Evolutionary conservation across 2,329 filamentous ascomycete genomes (phyloP), one percentile per base, ranked within the genome.

Genomic region (Bretziella fagacearum): DNA sequence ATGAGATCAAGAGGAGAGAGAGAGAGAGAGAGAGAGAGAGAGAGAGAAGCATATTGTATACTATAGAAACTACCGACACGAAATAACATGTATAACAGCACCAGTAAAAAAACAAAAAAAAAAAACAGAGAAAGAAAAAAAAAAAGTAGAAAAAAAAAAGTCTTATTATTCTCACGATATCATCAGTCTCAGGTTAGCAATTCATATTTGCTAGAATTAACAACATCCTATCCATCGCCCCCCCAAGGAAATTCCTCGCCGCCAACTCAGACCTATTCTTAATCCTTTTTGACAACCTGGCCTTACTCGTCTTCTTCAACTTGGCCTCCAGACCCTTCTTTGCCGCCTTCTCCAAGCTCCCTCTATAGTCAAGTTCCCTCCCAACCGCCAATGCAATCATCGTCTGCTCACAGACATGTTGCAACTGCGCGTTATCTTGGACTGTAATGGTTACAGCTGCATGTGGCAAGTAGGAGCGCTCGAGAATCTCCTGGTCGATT

Each of bases 351-450:
- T 25, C 11, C 23, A 51, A 26, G 7, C 23, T 23, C 17, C 41
- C 29, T 5, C 41, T 35, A 13, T 27, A 18, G 15, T 18, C 17
- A 17, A 48, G 22, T 2, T 17, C 22, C 11, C 11, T 17, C 6
- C 29, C 41, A 3, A 43, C 11, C 11, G 40, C 44, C 3, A 48
- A 41, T 5, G 44, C 44, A n/a, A 50, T 43, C 3, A 50, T 36
- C 10, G 40, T 33, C 27, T 50, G 48, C 61, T 89, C 84, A 0
- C 85, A 63, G 25, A 82, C 59, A 7, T 87, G 61, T 2, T 79
- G 78, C 30, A 87, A 67, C 58, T 81, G 82, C 23, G 79, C 77
- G 54, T 91, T 87, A 52, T 85, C 81, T 17, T 74, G 69, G 1
- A 71, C 60, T 5, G 66, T 68, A 11, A 70, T 64, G 0, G 70